phyloP scores from a whole-genome alignment of 768 basidiomycete genomes.

The Termitomyces sp. region DNA sequence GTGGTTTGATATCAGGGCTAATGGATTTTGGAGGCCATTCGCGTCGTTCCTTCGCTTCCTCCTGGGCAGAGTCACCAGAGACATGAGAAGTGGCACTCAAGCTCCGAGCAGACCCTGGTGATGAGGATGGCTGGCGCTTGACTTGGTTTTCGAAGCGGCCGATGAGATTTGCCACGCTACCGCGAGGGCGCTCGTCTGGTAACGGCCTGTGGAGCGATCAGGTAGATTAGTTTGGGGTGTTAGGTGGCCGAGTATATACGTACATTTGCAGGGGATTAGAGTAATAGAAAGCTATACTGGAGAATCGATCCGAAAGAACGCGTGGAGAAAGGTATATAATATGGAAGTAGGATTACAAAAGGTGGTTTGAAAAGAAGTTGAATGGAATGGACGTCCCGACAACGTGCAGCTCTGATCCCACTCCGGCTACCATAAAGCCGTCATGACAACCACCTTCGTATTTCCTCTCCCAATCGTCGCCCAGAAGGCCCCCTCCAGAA shows the following conservation, averaged over 20 bases:
- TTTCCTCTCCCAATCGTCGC: slow-evolving; percentile 19
- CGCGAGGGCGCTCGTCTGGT: slow-evolving; percentile 85
- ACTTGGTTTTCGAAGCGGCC: slow-evolving; percentile 83
- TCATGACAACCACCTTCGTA: slow-evolving; percentile 35
- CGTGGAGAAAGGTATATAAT: slow-evolving; percentile 8
- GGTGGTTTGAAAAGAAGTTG: slow-evolving; percentile 12
- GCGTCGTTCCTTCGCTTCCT: slow-evolving; percentile 64
- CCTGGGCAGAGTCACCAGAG: slow-evolving; percentile 60
- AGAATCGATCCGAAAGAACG: neutral
- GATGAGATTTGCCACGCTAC: slow-evolving; percentile 87
- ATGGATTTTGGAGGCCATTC: slow-evolving; percentile 71
- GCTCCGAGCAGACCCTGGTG: slow-evolving; percentile 47
- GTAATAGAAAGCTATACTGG: slow-evolving; percentile 12
- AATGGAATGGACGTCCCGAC: slow-evolving; percentile 1
- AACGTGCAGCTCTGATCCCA: slow-evolving; percentile 10
- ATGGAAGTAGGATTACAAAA: slow-evolving; percentile 12
- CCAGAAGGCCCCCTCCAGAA: slow-evolving; percentile 54
- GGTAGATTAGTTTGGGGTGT: too few relatives aligned
- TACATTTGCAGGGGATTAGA: slow-evolving; percentile 25
- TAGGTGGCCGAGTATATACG: too few relatives aligned
- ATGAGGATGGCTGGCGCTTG: slow-evolving; percentile 52
- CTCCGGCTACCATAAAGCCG: slow-evolving; percentile 9
- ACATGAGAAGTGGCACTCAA: slow-evolving; percentile 65
- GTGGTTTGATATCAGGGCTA: slow-evolving; percentile 29
- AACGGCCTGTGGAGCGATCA: slow-evolving; percentile 55